Percentiles rank a stretch among this genome's conserved stretches.
Conservation (phyloP, 108 stramenopile species). For the Cyclotella atomus region DNA sequence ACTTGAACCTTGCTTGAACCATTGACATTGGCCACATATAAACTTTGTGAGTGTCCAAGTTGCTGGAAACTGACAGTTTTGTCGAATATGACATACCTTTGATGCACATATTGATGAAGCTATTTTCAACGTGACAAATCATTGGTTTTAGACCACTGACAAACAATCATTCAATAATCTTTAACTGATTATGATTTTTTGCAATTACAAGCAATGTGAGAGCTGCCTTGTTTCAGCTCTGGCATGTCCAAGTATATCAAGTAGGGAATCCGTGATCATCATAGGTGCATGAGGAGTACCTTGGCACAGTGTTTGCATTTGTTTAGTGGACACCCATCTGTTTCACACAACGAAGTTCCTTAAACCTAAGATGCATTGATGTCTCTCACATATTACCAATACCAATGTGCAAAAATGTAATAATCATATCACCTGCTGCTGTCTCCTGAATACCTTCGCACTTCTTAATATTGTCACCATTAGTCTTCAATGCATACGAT, state of each 20-base stretch:
- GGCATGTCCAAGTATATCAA: not conserved
- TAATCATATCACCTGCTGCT: slow-evolving; percentile 28
- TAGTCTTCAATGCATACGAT: slow-evolving; percentile 6
- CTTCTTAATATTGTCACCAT: slow-evolving; percentile 25
- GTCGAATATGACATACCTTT: too few species aligned
- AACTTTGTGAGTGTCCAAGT: too few species aligned
- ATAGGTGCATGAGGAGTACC: not conserved
- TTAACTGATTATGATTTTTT: not conserved
- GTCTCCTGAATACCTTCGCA: slow-evolving; percentile 36
- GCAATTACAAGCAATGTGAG: not conserved
- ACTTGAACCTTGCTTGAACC: too few species aligned
- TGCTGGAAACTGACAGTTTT: too few species aligned
- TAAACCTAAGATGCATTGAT: slow-evolving; percentile 18
- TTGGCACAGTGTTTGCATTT: not conserved
- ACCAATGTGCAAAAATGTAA: slow-evolving; percentile 22
- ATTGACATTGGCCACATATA: too few species aligned
- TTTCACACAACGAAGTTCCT: slow-evolving; percentile 25
- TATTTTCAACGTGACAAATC: not conserved
- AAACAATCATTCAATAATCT: not conserved
- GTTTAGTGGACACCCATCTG: slow-evolving; percentile 19
- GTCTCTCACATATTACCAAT: slow-evolving; percentile 10
- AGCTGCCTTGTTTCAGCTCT: not conserved
- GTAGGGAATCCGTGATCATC: not conserved
- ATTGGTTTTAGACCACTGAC: not conserved
- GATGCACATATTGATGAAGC: too few species aligned